These are phyloP conservation scores for Auricularia cornea DNA, from an alignment of 768 basidiomycete species.

Conservation along the genomic window DNA sequence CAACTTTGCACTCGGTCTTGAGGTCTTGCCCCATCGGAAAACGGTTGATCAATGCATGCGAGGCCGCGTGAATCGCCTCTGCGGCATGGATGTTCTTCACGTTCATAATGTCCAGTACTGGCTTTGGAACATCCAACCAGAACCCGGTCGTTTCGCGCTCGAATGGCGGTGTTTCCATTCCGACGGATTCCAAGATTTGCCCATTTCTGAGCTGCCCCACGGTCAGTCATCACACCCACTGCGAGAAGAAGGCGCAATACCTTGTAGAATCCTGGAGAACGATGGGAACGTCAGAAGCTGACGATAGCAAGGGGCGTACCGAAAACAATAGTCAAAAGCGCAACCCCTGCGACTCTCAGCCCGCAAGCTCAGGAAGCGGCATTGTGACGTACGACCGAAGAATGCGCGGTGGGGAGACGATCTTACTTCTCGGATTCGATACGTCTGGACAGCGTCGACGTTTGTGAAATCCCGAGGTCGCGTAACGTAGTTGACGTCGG, in stretches of 20 bases:
- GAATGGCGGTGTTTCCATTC: slow-evolving; percentile 72
- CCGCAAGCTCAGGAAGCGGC: slow-evolving; percentile 1
- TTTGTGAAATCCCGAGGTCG: slow-evolving; percentile 60
- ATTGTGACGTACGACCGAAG: slow-evolving; percentile 63
- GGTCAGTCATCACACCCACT: slow-evolving; percentile 34
- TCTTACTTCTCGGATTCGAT: slow-evolving; percentile 60
- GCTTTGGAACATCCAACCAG: slow-evolving; percentile 69
- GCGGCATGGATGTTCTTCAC: slow-evolving; percentile 55
- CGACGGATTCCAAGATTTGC: slow-evolving; percentile 65
- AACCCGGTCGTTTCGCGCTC: slow-evolving; percentile 63
- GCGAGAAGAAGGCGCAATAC: slow-evolving; percentile 39
- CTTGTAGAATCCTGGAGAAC: slow-evolving; percentile 65
- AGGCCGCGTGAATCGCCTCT: slow-evolving; percentile 76
- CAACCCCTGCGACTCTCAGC: slow-evolving; percentile 37
- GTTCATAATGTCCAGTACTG: slow-evolving; percentile 44
- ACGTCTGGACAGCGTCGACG: slow-evolving; percentile 67
- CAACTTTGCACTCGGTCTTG: slow-evolving; percentile 74
- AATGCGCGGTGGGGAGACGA: slow-evolving; percentile 46
- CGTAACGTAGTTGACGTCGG: slow-evolving; percentile 83
- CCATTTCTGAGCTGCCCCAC: slow-evolving; percentile 5
- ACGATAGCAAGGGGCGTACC: slow-evolving; percentile 36
- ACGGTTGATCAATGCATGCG: slow-evolving; percentile 74
- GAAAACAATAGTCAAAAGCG: slow-evolving; percentile 61
- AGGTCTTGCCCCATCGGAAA: slow-evolving; percentile 63
- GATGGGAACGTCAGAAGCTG: not conserved